Conservation (phyloP, 768 basidiomycete genomes). For the Leucosporidium creatinivorum region DNA sequence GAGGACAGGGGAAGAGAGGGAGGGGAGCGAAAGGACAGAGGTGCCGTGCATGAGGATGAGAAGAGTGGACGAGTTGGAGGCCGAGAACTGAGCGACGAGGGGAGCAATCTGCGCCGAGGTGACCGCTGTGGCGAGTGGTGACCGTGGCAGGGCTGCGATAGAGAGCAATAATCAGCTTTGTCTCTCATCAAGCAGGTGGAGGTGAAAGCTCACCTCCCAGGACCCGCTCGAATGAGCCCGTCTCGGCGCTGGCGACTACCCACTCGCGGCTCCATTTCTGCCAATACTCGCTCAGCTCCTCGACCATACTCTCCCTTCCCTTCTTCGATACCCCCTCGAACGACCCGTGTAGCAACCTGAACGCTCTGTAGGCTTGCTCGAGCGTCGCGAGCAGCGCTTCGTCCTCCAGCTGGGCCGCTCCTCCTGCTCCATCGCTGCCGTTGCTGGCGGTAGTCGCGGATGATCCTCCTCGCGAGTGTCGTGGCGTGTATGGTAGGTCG, state of each 20-base stretch:
- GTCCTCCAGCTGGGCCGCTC: constrained; percentile 9
- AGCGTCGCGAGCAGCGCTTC: constrained; percentile 12
- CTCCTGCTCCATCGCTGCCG: too few species aligned
- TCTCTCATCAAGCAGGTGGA: too few species aligned
- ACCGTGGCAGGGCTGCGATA: constrained; percentile 1
- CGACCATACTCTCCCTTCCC: background rate
- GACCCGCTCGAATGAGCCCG: background rate
- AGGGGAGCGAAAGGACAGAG: constrained; percentile 6
- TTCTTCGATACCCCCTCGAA: background rate
- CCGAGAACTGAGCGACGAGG: constrained; percentile 21
- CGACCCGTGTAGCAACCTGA: constrained; percentile 2
- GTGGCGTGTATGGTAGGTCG: background rate
- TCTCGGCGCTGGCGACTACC: background rate
- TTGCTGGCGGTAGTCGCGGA: background rate
- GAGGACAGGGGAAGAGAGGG: background rate
- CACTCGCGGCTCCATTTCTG: constrained; percentile 4
- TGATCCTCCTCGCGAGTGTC: constrained; percentile 5
- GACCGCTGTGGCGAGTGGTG: background rate
- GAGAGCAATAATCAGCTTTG: background rate
- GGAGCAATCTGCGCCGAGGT: constrained; percentile 11
- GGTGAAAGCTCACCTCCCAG: background rate
- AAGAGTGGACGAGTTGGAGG: constrained; percentile 6
- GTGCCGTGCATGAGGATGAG: constrained; percentile 17
- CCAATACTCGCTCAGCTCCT: constrained; percentile 5
- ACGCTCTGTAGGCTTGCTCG: constrained; percentile 1